Evolutionary conservation across 2,329 filamentous ascomycete species (phyloP).

Genomic region (Ophiognomonia clavigignenti-juglandacearum): DNA sequence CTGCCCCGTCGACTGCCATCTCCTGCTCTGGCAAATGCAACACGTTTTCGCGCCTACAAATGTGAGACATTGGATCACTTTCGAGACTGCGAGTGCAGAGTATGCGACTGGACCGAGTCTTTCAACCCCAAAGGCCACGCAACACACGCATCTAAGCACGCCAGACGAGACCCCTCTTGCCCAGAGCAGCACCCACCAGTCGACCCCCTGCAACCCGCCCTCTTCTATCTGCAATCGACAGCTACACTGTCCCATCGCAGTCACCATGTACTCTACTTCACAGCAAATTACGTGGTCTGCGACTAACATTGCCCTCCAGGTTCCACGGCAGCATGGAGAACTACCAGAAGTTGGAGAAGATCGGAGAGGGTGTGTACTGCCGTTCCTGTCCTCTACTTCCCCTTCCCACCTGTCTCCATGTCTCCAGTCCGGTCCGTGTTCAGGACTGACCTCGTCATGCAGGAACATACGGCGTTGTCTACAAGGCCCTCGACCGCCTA

Average conservation of each 20-base stretch:
- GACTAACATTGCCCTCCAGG: constrained; percentile 4
- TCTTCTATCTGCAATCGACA: background rate
- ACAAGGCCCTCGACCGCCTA: constrained; percentile 80
- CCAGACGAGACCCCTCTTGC: too few species aligned
- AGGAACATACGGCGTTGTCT: constrained; percentile 90
- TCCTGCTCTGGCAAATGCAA: too few species aligned
- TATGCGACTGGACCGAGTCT: too few species aligned
- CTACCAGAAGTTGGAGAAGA: constrained; percentile 78
- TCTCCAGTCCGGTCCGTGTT: background rate
- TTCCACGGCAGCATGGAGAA: constrained; percentile 35
- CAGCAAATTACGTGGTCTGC: too few species aligned
- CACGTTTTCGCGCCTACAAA: too few species aligned
- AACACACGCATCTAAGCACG: too few species aligned
- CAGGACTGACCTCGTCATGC: background rate
- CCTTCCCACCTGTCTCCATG: too few species aligned
- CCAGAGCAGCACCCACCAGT: background rate
- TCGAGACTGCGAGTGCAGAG: too few species aligned
- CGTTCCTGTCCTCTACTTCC: too few species aligned
- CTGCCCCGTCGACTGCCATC: too few species aligned
- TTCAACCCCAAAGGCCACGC: too few species aligned
- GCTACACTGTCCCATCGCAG: background rate
- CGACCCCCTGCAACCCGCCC: background rate
- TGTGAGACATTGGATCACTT: too few species aligned
- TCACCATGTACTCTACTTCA: background rate
- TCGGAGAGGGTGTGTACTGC: constrained; percentile 61